These are phyloP conservation scores for Oxyria digyna DNA, from an alignment of 148 eudicot genomes.

Conservation along the genomic window DNA sequence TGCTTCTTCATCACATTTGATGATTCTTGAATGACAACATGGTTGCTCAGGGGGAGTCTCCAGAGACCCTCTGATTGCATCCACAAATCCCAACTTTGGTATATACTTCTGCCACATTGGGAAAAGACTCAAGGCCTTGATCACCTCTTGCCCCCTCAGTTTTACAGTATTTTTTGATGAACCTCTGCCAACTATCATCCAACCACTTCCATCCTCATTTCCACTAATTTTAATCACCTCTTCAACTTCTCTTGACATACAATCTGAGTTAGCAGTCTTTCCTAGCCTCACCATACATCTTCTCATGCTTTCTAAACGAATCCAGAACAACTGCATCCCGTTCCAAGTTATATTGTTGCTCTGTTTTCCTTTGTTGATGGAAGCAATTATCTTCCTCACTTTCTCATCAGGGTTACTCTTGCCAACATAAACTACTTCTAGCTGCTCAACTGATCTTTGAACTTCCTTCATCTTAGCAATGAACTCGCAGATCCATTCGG, in stretches of 20 bases:
- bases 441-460: conserved; percentile 23
- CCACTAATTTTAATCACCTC: conserved; percentile 22
- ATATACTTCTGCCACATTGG: conserved; percentile 26
- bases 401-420: conserved; percentile 20
- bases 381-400: conserved; percentile 17
- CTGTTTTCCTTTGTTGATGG: conserved; percentile 25
- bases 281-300: conserved; percentile 26
- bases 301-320: conserved; percentile 44
- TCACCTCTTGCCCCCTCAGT: conserved; percentile 24
- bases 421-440: conserved; percentile 46
- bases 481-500: conserved; percentile 49
- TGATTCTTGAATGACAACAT: conserved; percentile 27
- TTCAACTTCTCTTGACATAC: conserved; percentile 20
- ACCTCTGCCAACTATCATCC: conserved; percentile 47
- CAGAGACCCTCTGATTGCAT: conserved; percentile 31
- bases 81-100: conserved; percentile 29
- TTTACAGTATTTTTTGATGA: conserved; percentile 23
- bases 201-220: conserved; percentile 18
- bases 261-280: conserved; percentile 14
- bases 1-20: conserved; percentile 32
- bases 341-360: conserved; percentile 20
- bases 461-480: conserved; percentile 21
- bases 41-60: conserved; percentile 21
- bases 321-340: conserved; percentile 41
- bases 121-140: conserved; percentile 17